Percentiles rank a stretch among this genome's conserved stretches.
phyloP scores from a whole-genome alignment of 371 early-diverging fungal species.

The Actinomortierella wolfii region DNA sequence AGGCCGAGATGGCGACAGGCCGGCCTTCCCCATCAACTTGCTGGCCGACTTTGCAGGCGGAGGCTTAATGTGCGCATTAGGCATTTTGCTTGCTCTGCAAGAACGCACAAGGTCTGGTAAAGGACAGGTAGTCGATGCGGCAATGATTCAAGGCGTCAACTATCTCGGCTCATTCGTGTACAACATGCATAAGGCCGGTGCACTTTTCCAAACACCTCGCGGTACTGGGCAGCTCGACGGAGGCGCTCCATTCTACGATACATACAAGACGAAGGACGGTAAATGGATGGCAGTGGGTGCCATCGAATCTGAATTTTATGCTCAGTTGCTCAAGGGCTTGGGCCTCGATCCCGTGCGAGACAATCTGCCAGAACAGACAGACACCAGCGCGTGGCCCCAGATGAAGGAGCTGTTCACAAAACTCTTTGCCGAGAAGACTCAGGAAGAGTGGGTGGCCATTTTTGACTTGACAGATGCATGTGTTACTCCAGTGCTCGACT shows the following conservation, averaged over 20 bases:
- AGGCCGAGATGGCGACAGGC: constrained; percentile 61
- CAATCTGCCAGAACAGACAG: constrained; percentile 57
- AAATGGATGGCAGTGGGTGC: constrained; percentile 76
- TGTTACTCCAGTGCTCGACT: constrained; percentile 70
- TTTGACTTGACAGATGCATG: constrained; percentile 77
- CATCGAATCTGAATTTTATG: constrained; percentile 75
- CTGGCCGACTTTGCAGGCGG: constrained; percentile 83
- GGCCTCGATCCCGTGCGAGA: constrained; percentile 46
- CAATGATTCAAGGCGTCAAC: constrained; percentile 57
- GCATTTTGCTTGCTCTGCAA: constrained; percentile 69
- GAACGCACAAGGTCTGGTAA: constrained; percentile 65
- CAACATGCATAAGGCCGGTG: constrained; percentile 62
- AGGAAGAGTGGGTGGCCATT: constrained; percentile 68
- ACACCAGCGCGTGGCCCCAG: constrained; percentile 57
- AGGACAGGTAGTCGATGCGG: constrained; percentile 76
- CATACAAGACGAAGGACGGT: constrained; percentile 73
- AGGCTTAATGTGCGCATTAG: constrained; percentile 70
- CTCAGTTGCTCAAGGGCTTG: constrained; percentile 57
- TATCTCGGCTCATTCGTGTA: constrained; percentile 46
- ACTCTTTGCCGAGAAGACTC: constrained; percentile 62
- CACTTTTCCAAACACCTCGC: constrained; percentile 58
- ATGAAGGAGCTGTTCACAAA: constrained; percentile 57
- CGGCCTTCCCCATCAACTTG: constrained; percentile 69
- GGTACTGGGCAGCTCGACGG: constrained; percentile 71
- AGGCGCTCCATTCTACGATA: constrained; percentile 76